Conservation (phyloP, 2,329 filamentous ascomycete genomes). For the Ophiostoma ulmi region DNA sequence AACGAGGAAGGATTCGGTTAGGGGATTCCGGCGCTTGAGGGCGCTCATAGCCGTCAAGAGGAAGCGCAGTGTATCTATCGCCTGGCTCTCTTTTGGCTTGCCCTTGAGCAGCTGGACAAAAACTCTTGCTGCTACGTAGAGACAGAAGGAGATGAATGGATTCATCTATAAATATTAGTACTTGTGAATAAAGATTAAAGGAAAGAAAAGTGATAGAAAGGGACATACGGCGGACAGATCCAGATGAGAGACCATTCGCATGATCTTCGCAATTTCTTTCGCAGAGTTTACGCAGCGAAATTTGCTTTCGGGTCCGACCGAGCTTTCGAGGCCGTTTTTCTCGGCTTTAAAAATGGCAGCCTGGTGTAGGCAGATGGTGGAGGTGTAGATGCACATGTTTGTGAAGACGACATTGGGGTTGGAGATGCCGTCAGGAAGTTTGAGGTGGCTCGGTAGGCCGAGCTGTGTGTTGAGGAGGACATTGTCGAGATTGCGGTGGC, state of each 20-base stretch:
- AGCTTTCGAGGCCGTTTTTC: constrained; percentile 70
- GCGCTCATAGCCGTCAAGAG: constrained; percentile 86
- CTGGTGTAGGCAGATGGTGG: constrained; percentile 95
- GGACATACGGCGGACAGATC: constrained; percentile 61
- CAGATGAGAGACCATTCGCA: constrained; percentile 89
- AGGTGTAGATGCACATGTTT: constrained; percentile 96
- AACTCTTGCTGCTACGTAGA: constrained; percentile 91
- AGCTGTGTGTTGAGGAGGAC: constrained; percentile 83
- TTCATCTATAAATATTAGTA: constrained; percentile 62
- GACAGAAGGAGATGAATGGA: constrained; percentile 88
- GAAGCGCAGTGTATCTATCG: constrained; percentile 78
- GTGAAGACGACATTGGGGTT: constrained; percentile 86
- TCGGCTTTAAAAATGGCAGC: constrained; percentile 97
- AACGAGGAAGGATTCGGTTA: constrained; percentile 91
- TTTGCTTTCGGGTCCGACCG: constrained; percentile 83
- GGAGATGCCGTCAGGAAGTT: constrained; percentile 67
- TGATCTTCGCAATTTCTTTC: constrained; percentile 88
- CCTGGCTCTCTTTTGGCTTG: constrained; percentile 75
- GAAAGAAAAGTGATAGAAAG: constrained; percentile 38
- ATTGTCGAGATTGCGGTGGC: constrained; percentile 83
- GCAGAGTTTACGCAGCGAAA: constrained; percentile 88
- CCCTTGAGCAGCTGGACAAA: constrained; percentile 97
- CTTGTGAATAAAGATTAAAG: background rate
- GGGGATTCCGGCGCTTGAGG: constrained; percentile 77
- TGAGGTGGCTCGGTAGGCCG: constrained; percentile 72